phyloP scores from a whole-genome alignment of 345 rosid species.

The Salix caprea region DNA sequence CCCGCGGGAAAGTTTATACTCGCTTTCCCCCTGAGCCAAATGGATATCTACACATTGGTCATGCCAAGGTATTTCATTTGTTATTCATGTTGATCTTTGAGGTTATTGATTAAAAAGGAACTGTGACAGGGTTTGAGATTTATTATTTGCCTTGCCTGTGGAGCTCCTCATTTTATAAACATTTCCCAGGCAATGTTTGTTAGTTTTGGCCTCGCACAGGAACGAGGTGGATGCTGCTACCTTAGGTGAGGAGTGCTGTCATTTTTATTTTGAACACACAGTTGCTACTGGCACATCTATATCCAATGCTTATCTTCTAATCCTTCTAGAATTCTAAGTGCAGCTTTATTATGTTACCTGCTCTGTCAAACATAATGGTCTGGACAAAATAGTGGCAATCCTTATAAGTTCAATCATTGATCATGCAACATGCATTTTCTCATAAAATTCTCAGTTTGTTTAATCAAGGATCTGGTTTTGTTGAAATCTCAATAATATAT shows the following conservation, averaged over 20 bases:
- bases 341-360: not conserved
- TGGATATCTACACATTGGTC: slow-evolving; percentile 98
- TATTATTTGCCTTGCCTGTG: not conserved
- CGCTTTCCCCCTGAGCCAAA: slow-evolving; percentile 98
- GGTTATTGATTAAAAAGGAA: not conserved
- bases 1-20: slow-evolving; percentile 72
- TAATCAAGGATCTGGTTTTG: not conserved
- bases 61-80: slow-evolving; percentile 68
- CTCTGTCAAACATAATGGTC: not conserved
- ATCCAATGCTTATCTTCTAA: not conserved
- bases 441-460: not conserved
- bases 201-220: slow-evolving; percentile 92
- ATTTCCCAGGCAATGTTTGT: slow-evolving; percentile 87
- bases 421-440: not conserved
- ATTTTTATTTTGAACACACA: not conserved
- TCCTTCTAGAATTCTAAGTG: not conserved
- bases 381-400: not conserved
- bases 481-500: not conserved
- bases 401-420: not conserved
- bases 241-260: slow-evolving; percentile 50
- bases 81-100: not conserved
- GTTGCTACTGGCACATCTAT: not conserved
- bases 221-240: slow-evolving; percentile 85
- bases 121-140: not conserved
- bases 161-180: not conserved